phyloP scores from a whole-genome alignment of 192 early-diverging fungal genomes.

The Coemansia sp. region DNA sequence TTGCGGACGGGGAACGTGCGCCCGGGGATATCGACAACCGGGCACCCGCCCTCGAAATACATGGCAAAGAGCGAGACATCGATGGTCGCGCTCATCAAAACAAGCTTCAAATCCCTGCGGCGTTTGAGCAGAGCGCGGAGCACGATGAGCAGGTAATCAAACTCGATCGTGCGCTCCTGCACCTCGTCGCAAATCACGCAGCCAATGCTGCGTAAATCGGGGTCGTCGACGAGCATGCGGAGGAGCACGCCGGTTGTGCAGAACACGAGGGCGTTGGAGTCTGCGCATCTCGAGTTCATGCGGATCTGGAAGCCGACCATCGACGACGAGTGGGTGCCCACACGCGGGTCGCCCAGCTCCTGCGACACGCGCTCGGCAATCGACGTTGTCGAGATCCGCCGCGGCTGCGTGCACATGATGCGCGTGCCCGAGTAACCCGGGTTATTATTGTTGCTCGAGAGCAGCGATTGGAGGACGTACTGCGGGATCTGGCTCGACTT shows the following conservation, averaged over 20 bases:
- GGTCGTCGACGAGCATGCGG: constrained; percentile 48
- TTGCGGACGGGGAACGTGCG: constrained; percentile 65
- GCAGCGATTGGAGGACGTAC: constrained; percentile 68
- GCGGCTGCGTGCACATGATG: constrained; percentile 86
- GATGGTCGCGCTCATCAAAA: constrained; percentile 81
- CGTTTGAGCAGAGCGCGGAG: constrained; percentile 57
- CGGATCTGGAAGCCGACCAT: constrained; percentile 60
- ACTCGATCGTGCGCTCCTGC: constrained; percentile 74
- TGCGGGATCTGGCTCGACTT: constrained; percentile 81
- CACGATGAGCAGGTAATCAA: constrained; percentile 79
- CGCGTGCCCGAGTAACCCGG: constrained; percentile 28
- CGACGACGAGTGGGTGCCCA: constrained; percentile 10
- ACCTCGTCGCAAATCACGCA: constrained; percentile 83
- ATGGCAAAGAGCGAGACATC: constrained; percentile 73
- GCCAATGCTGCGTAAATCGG: constrained; percentile 12
- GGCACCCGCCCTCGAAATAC: constrained; percentile 72
- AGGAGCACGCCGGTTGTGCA: constrained; percentile 65
- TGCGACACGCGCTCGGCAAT: constrained; percentile 59
- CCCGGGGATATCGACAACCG: constrained; percentile 66
- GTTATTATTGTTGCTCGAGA: constrained; percentile 39
- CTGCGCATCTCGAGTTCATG: constrained; percentile 54
- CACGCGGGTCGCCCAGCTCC: constrained; percentile 51
- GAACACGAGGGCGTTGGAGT: constrained; percentile 61
- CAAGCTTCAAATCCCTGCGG: not conserved
- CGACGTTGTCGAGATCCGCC: constrained; percentile 69